Conservation (phyloP, 352 stramenopile genomes). For the Aphanomyces astaci region DNA sequence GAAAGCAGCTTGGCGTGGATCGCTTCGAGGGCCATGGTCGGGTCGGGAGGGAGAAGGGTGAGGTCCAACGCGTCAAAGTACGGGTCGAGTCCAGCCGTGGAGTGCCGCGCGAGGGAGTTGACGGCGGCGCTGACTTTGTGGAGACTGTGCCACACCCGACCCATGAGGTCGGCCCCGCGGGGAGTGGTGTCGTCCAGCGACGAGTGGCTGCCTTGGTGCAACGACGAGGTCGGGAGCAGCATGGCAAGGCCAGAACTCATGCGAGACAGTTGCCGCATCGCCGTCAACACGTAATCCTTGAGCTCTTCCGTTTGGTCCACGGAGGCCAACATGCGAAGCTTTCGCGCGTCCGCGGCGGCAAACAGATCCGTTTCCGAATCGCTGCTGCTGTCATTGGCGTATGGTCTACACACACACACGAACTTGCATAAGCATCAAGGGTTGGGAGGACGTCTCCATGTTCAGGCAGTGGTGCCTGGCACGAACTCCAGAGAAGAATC, state of each 20-base stretch:
- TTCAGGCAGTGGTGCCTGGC: no score
- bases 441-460: no score
- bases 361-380: neutral
- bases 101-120: neutral
- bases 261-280: conserved; percentile 20
- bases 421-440: no score
- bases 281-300: conserved; percentile 18
- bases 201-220: neutral
- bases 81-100: neutral
- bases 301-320: conserved; percentile 17
- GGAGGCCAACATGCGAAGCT: neutral
- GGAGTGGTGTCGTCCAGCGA: neutral
- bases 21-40: conserved; percentile 22
- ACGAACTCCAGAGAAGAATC: no score
- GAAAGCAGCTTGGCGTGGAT: conserved; percentile 18
- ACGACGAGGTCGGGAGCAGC: conserved; percentile 2
- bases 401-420: conserved; percentile 1
- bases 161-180: neutral
- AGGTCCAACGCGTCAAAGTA: conserved; percentile 16
- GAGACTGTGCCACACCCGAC: conserved; percentile 14
- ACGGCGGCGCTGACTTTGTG: conserved; percentile 17
- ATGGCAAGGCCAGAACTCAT: conserved; percentile 15
- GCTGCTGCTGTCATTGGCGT: neutral
- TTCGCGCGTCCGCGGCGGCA: neutral
- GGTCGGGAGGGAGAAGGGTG: conserved; percentile 11